Base-by-base conservation (phyloP, 495 filamentous ascomycete species). In the Penicillium verhagenii region DNA sequence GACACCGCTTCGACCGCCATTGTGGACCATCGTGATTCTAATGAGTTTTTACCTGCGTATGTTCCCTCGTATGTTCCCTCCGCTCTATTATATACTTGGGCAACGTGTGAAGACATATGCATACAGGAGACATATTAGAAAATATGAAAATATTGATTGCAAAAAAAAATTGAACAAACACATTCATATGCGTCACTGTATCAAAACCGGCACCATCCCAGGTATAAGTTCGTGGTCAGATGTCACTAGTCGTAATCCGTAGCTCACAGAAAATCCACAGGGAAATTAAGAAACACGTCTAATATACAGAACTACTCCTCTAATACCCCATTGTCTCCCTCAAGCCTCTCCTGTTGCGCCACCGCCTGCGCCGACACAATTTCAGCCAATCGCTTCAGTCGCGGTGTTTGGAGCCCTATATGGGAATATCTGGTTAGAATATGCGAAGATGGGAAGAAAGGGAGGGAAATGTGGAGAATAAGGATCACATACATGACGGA, bases 291-390 rank as follows among this genome's bases (percentile, higher is more conserved):
- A 52, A 52, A 59, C 47, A 53, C 39, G 50, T 62, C 59, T 65
- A 67, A 60, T 68, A 58, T 68, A 71, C 67, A 70, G 47, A 64
- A 60, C 61, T 68, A 73, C 40, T 71, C 68, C 52, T 60, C 58
- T 48, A 65, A 47, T 38, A 48, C 52, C 47, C 69, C 75, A 50
- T 70, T 70, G 21, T 74, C 67, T 67, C 79, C 77, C 23, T 92
- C 90, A 49, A 89, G 73, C 74, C 87, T 92, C 72, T 95, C 91
- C 71, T 95, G 90, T 66, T 96, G 91, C 47, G 90, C 90, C 58
- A 96, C 91, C 25, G 94, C 94, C 72, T 97, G 94, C 37, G 91
- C 88, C 29, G 90, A 94, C 26, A 99, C 95, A 64, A 99, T 97
- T 74, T 99, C 95, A 35, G 95, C 95, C 50, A 99, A 79, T 40